Evolutionary conservation across 2,329 filamentous ascomycete species (phyloP).

Genomic region (Colletotrichum tamarilloi): DNA sequence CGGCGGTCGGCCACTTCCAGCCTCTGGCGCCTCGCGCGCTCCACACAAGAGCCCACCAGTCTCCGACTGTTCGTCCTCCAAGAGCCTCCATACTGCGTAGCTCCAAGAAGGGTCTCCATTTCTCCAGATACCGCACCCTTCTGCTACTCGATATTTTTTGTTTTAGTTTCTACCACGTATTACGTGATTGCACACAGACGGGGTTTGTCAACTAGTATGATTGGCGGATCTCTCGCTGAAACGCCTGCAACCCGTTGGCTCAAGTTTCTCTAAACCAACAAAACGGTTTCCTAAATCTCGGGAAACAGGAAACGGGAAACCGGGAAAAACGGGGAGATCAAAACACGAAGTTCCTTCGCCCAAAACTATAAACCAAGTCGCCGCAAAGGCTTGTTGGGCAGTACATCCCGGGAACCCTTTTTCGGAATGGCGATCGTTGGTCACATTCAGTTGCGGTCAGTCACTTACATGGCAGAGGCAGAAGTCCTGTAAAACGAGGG

Average conservation of each 20-base stretch:
- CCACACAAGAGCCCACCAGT: neutral
- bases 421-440: neutral
- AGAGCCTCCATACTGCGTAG: neutral
- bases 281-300: neutral
- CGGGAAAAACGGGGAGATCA: neutral
- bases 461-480: neutral
- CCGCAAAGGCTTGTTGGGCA: conserved; percentile 23
- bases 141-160: neutral
- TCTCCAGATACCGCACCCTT: conserved; percentile 8
- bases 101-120: neutral
- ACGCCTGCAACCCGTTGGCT: neutral
- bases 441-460: neutral
- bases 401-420: neutral
- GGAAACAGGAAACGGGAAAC: neutral
- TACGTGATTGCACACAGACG: conserved; percentile 8
- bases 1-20: conserved; percentile 1
- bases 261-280: neutral
- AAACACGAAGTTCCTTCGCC: conserved; percentile 3
- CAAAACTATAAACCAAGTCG: conserved; percentile 24
- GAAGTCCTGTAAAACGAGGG: neutral
- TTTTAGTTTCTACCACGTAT: conserved; percentile 8
- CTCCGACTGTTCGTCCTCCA: neutral
- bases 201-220: neutral
- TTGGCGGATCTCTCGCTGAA: conserved; percentile 1
- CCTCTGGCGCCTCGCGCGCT: neutral